Conservation (phyloP, 2,329 filamentous ascomycete species). For the Aspergillus aculeatus region DNA sequence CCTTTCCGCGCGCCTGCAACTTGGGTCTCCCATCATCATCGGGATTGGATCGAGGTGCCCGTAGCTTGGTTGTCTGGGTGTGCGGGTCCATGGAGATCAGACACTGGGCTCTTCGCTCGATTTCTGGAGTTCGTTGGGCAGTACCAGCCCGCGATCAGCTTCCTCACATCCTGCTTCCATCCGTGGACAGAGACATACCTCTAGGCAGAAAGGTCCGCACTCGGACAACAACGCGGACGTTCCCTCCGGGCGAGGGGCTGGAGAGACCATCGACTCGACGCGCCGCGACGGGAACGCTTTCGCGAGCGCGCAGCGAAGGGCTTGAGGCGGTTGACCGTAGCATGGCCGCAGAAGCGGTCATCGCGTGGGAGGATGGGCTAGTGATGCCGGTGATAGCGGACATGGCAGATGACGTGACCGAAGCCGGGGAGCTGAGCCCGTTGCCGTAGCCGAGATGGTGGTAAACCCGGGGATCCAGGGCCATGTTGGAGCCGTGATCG, state of each 20-base stretch:
- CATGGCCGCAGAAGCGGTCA: slow-evolving; percentile 36
- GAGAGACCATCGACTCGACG: slow-evolving; percentile 46
- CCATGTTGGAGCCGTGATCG: slow-evolving; percentile 39
- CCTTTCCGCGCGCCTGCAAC: slow-evolving; percentile 65
- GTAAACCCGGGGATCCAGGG: slow-evolving; percentile 43
- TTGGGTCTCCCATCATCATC: slow-evolving; percentile 54
- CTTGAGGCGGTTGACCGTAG: slow-evolving; percentile 69
- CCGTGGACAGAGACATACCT: slow-evolving; percentile 52
- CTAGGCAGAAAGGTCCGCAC: slow-evolving; percentile 75
- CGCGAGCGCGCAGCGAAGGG: slow-evolving; percentile 71
- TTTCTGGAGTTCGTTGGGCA: slow-evolving; percentile 57
- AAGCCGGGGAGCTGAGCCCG: slow-evolving; percentile 36
- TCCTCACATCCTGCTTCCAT: neutral
- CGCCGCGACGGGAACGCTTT: slow-evolving; percentile 59
- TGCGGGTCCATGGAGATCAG: slow-evolving; percentile 87
- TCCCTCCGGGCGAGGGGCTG: slow-evolving; percentile 63
- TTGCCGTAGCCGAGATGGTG: slow-evolving; percentile 30
- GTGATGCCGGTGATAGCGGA: slow-evolving; percentile 38
- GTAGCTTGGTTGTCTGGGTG: slow-evolving; percentile 79
- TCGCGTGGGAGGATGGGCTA: slow-evolving; percentile 36
- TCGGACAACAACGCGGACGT: slow-evolving; percentile 79
- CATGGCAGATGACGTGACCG: slow-evolving; percentile 32
- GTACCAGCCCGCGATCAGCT: neutral
- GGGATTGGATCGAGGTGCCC: slow-evolving; percentile 61
- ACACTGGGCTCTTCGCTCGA: slow-evolving; percentile 76